A percentile compares a stretch with the other conserved stretches of the same genome.
phyloP scores from a whole-genome alignment of 2,329 filamentous ascomycete species.

The Fusarium sublunatum region DNA sequence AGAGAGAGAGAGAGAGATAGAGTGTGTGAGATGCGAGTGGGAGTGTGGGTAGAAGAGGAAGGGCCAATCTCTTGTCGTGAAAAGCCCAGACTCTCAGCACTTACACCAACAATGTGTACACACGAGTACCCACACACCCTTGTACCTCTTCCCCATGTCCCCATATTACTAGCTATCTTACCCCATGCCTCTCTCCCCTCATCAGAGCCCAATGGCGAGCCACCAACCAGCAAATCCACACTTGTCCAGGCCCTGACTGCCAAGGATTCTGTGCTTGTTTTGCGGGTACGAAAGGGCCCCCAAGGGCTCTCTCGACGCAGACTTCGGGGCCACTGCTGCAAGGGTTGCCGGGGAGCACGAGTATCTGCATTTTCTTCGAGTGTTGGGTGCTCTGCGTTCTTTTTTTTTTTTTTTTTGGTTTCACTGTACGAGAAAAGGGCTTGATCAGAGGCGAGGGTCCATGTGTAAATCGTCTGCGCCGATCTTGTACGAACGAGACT shows the following conservation, averaged over 20 bases:
- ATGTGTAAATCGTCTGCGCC: slow-evolving; percentile 7
- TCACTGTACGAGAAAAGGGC: slow-evolving; percentile 28
- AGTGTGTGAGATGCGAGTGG: slow-evolving; percentile 10
- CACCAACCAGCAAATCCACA: slow-evolving; percentile 23
- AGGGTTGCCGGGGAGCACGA: slow-evolving; percentile 3
- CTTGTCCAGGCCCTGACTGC: slow-evolving; percentile 25
- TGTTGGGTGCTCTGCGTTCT: too few relatives aligned
- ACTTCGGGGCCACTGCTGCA: slow-evolving; percentile 15
- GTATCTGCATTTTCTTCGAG: neutral
- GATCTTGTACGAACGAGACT: slow-evolving; percentile 18
- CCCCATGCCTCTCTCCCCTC: slow-evolving; percentile 28
- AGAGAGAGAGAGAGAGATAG: too few relatives aligned
- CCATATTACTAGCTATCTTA: slow-evolving; percentile 21
- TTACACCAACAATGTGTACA: slow-evolving; percentile 9
- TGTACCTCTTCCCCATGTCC: slow-evolving; percentile 19
- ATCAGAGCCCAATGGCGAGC: slow-evolving; percentile 36
- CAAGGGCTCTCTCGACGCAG: slow-evolving; percentile 31
- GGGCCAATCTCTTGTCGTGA: slow-evolving; percentile 6
- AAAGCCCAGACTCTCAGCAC: neutral
- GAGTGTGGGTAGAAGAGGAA: slow-evolving; percentile 19
- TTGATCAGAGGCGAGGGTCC: neutral
- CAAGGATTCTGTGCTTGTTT: slow-evolving; percentile 11
- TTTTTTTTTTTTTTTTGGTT: slow-evolving; percentile 17
- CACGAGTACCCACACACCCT: slow-evolving; percentile 13
- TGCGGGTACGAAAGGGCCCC: neutral